A percentile compares a stretch with the other conserved stretches of the same genome.
phyloP scores from a whole-genome alignment of 805 yeast genomes.

The Helenozyma rhizophorensis region DNA sequence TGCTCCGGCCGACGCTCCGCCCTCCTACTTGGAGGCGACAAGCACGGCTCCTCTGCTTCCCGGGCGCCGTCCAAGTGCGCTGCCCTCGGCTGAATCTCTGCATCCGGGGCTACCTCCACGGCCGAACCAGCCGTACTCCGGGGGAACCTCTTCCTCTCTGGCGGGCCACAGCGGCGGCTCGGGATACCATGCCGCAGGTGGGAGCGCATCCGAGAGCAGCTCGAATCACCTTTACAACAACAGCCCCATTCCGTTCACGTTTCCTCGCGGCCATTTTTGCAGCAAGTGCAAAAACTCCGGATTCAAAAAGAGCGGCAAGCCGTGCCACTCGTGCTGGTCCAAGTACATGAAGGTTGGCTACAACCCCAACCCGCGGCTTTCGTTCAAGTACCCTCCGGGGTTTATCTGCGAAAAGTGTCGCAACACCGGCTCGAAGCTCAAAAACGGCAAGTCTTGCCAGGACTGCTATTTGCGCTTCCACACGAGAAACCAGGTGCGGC shows the following conservation, averaged over 20 bases:
- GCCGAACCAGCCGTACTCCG: conserved; percentile 11
- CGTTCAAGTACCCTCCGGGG: conserved; percentile 64
- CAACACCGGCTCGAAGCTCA: conserved; percentile 65
- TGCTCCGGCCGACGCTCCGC: conserved; percentile 17
- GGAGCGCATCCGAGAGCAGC: not conserved
- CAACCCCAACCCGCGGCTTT: conserved; percentile 47
- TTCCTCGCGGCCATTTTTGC: conserved; percentile 28
- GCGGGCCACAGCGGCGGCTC: too few relatives aligned
- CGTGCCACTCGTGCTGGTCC: conserved; percentile 30
- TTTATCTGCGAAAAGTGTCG: conserved; percentile 64
- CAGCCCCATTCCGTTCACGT: conserved; percentile 23
- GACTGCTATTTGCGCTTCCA: conserved; percentile 68
- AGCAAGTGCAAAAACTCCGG: conserved; percentile 34
- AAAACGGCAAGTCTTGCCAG: conserved; percentile 62
- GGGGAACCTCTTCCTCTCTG: too few relatives aligned
- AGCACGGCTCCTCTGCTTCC: conserved; percentile 15
- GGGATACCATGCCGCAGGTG: too few relatives aligned
- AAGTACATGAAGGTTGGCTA: conserved; percentile 26
- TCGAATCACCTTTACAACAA: conserved; percentile 15
- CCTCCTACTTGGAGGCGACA: conserved; percentile 47
- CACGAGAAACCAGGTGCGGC: conserved; percentile 27
- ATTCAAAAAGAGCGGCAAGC: conserved; percentile 22
- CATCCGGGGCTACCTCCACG: conserved; percentile 8
- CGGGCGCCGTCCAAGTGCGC: too few relatives aligned
- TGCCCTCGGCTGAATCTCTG: conserved; percentile 8